phyloP scores from a whole-genome alignment of 805 yeast genomes.

The Grigorovia humatica region DNA sequence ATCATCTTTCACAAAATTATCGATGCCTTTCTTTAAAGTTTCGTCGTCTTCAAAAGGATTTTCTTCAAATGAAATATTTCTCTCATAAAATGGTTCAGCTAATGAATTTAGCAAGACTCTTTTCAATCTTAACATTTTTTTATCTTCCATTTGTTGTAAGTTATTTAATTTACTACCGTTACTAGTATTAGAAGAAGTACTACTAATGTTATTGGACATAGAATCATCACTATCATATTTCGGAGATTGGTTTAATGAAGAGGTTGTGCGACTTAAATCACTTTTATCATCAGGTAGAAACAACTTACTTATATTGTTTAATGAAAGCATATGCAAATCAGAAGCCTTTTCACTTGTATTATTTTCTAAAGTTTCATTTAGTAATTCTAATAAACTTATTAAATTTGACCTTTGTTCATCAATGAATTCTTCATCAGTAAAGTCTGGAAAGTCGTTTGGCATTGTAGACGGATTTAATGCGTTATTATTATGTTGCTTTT shows the following conservation, averaged over 20 bases:
- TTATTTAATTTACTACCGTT: background rate
- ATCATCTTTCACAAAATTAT: slow-evolving; percentile 3
- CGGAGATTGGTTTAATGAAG: background rate
- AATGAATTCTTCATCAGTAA: slow-evolving; percentile 1
- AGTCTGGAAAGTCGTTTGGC: background rate
- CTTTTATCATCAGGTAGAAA: slow-evolving; percentile 14
- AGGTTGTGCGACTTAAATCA: background rate
- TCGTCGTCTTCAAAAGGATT: slow-evolving; percentile 11
- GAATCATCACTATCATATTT: background rate
- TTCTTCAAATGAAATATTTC: slow-evolving; percentile 14
- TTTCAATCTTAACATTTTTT: slow-evolving; percentile 12
- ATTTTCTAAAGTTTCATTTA: slow-evolving; percentile 27
- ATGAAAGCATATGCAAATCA: slow-evolving; percentile 26
- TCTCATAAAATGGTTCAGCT: slow-evolving; percentile 29
- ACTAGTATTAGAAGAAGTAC: background rate
- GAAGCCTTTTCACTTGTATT: slow-evolving; percentile 22
- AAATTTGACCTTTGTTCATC: slow-evolving; percentile 22
- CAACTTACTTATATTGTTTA: slow-evolving; percentile 24
- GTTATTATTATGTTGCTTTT: background rate
- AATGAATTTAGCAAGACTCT: slow-evolving; percentile 24
- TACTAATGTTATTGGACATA: background rate
- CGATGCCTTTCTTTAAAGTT: slow-evolving; percentile 30
- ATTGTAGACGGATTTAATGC: too few relatives aligned
- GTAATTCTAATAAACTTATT: slow-evolving; percentile 19
- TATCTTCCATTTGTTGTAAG: background rate